These are phyloP conservation scores for Aspergillus novofumigatus DNA, from an alignment of 2,329 filamentous ascomycete species.

Conservation along the genomic window DNA sequence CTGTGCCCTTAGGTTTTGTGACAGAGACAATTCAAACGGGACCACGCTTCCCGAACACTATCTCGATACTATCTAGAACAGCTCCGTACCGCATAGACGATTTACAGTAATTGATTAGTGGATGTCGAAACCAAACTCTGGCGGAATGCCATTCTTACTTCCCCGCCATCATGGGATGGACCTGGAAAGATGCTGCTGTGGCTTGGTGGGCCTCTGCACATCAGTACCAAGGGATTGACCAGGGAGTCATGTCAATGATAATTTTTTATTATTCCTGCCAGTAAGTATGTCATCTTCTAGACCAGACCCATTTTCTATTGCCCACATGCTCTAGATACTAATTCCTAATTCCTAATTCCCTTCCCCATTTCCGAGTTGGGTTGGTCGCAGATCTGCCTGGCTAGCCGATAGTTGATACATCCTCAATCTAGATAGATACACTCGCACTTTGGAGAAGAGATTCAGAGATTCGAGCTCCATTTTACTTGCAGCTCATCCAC, in stretches of 20 bases:
- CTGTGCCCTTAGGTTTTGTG: slow-evolving; percentile 28
- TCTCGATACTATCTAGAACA: background rate
- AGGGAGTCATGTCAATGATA: background rate
- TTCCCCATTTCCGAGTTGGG: slow-evolving; percentile 19
- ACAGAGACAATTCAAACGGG: slow-evolving; percentile 21
- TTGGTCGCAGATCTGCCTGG: slow-evolving; percentile 14
- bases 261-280: background rate
- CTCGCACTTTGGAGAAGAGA: background rate
- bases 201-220: background rate
- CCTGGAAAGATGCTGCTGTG: background rate
- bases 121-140: slow-evolving; percentile 17
- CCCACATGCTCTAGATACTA: slow-evolving; percentile 10
- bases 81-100: slow-evolving; percentile 1
- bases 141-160: slow-evolving; percentile 17
- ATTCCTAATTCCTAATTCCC: slow-evolving; percentile 15
- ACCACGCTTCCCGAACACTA: background rate
- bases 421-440: slow-evolving; percentile 10
- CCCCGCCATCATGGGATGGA: slow-evolving; percentile 14
- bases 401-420: slow-evolving; percentile 19
- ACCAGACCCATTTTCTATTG: slow-evolving; percentile 1
- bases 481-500: slow-evolving; percentile 9
- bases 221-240: background rate
- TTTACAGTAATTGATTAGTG: slow-evolving; percentile 4
- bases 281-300: background rate
- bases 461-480: slow-evolving; percentile 3